Base-by-base conservation (phyloP, 352 stramenopile species). In the Phytophthora pisi region DNA sequence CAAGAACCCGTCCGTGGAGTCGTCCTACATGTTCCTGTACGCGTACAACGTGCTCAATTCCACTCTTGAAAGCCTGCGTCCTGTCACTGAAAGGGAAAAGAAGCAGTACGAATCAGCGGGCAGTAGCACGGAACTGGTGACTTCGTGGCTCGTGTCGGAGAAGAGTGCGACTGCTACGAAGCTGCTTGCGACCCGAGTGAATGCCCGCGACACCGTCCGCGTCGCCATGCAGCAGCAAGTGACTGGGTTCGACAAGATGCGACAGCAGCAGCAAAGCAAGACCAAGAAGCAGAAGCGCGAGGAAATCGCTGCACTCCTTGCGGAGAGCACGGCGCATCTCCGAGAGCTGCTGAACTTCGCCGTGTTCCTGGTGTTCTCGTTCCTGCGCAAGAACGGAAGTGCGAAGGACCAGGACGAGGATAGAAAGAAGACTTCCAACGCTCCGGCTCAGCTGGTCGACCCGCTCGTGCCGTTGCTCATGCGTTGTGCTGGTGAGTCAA, bases 401-500 rank as follows among this genome's bases (percentile, higher is more conserved):
- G 51, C 46, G 1, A 74, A 77, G 52, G 61, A 70, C 0, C 51
- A 65, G 16, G 57, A 63, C 15, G 36, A 47, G 5, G 60, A 70
- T 5, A 38, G 15, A 23, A 70, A 73, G 28, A 75, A 66, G 47
- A 68, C 62, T 3, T 56, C 20, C 3, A 69, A 66, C 31, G 61
- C 76, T 20, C 63, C 80, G n/a, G 40, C 74, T 30, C 56, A 76
- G 31, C 89, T 98, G 63, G 76, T 98, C 4, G 94, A 98, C 66
- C 96, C 96, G 15, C 95, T 98, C 62, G 86, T 99, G 28, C 88
- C 86, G 10, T 72, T 98, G 53, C 70, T 99, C 16, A 95, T 97
- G 68, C 86, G 91, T 4, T 99, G 93, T 64, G 84, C 97, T 2
- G 81, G 80, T 26, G 90, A 93, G 51, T 97, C 88, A 51, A 97